Base-by-base conservation (phyloP, 2,329 filamentous ascomycete species). In the Torrubiellomyces zombiae region DNA sequence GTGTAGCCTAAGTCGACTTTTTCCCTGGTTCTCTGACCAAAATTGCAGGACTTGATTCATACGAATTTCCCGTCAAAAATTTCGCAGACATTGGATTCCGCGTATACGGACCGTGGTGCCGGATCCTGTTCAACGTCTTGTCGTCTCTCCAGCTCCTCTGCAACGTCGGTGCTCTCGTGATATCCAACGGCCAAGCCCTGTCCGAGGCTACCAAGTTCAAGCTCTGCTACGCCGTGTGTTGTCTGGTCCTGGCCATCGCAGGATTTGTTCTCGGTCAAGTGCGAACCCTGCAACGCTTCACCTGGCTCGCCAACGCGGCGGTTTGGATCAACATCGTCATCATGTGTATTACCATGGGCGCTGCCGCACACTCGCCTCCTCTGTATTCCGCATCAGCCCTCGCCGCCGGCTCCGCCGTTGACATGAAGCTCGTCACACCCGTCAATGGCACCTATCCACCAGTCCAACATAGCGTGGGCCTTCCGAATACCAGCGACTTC, bases 211-310 rank as follows among this genome's bases (percentile, higher is more conserved):
- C 57, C 16, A 53, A 53, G 33, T 51, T 51, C 26, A 47, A 44
- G 1, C 39, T 67, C 8, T 69, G 63, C 47, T 69, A 60, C 40
- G 50, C 58, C 22, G 52, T 58, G 7, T 66, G 61, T 33, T 53
- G 56, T 7, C 37, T 66, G n/a, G 46, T 68, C n/a, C 63, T 60
- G 35, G 52, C 55, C 25, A 37, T 56, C 6, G 48, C 49, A 9
- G 64, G 66, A n/a, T 60, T 66, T 27, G 13, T 64, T 6, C 34
- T 68, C 5, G 60, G 61, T 4, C 64, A 68, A 34, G 58, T 71
- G 20, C 53, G 66, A 7, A 67, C 62, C 0, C 46, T 70, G 20
- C 55, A 63, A 36, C 45, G 50, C 8, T 63, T 64, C 26, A 57
- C 59, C 6, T 68, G 60, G 57, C 41, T 70, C 1, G 62, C 64